Conservation (phyloP, 441 rosid species). For the Euphorbia corollata region DNA sequence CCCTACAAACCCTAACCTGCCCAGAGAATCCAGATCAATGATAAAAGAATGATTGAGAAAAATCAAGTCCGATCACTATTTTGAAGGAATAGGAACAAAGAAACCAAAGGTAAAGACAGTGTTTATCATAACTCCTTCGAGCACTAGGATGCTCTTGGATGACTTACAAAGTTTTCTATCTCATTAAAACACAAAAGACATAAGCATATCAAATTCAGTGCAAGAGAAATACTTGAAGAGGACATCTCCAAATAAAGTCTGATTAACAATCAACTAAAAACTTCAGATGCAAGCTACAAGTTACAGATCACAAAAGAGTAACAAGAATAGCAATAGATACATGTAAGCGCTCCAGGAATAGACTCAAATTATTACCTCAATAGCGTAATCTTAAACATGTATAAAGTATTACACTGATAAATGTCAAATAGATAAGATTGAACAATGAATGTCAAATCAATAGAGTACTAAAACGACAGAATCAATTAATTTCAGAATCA, state of each 20-base stretch:
- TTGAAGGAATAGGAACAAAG: neutral
- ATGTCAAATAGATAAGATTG: neutral
- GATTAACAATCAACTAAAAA: neutral
- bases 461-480: neutral
- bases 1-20: conserved; percentile 88
- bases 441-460: neutral
- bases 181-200: neutral
- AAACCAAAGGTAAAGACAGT: neutral
- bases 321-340: neutral
- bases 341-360: neutral
- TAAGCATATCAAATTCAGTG: neutral
- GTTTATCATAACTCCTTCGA: neutral
- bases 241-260: neutral
- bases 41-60: neutral
- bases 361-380: neutral
- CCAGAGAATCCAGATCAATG: conserved; percentile 15
- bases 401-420: neutral
- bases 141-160: conserved; percentile 1
- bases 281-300: neutral
- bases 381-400: neutral
- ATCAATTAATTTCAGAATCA: neutral
- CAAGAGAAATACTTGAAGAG: neutral
- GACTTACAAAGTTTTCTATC: neutral
- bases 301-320: neutral
- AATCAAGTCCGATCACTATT: neutral